Evolutionary conservation across 257 asterid genomes (phyloP), one percentile per base, ranked within the genome.

Genomic region (Lantana camara): DNA sequence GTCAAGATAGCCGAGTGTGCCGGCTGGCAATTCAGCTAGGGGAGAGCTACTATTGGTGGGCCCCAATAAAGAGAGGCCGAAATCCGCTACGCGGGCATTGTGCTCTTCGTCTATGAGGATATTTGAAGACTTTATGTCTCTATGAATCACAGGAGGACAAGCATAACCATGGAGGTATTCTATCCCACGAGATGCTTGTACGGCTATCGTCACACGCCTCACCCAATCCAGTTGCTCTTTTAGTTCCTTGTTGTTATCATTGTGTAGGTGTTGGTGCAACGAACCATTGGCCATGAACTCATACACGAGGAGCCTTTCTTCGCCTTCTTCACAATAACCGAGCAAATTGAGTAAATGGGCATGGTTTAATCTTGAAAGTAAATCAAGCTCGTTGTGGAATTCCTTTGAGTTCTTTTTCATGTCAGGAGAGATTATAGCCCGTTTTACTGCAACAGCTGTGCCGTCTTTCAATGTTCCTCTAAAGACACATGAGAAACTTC

Each of bases 281-380:
- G 95, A 82, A 42, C 95, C 95, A 48, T 87, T 87, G 37, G 95
- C 90, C 95, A 87, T 87, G 80, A 72, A 87, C 75, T 87, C 95
- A 14, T 87, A 85, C 22, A 87, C 95, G n/a, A 87, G 68, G 55
- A 87, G 88, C 72, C 90, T 82, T 60, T 87, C 93, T n/a, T 74
- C 90, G 1, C 81, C 85, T 70, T 87, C 92, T 56, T 87, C 95
- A 60, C 95, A 87, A 60, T 87, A 85, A 19, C 95, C 95, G 2
- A 84, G 88, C 63, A 87, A 65, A 57, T 79, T 83, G 42, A 87
- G 88, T 76, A 87, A 50, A 70, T 85, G 95, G 14, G 95, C 90
- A 60, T 87, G 95, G 60, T 87, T 87, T 41, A 87, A 76, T 60
- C 93, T 77, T 0, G 95, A 87, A 23, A 87, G 86, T 69, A 87